Evolutionary conservation across 2,329 filamentous ascomycete species (phyloP).

Genomic region (Penicillium digitatum): DNA sequence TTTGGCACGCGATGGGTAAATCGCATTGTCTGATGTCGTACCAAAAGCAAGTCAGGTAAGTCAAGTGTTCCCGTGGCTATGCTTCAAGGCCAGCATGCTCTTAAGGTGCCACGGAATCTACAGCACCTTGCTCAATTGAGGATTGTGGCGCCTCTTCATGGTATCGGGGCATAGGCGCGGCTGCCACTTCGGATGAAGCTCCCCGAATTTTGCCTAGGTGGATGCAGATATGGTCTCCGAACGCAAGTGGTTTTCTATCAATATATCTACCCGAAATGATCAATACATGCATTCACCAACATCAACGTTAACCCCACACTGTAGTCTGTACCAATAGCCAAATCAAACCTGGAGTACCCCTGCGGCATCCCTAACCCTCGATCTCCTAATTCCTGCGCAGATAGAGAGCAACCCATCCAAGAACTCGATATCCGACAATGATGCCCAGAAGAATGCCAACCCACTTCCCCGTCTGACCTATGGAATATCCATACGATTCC

Average conservation of each 20-base stretch:
- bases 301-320: neutral
- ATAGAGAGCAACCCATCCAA: slow-evolving; percentile 61
- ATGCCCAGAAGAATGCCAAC: slow-evolving; percentile 76
- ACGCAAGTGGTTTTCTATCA: neutral
- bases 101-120: neutral
- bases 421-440: slow-evolving; percentile 65
- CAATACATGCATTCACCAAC: neutral
- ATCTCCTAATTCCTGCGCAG: slow-evolving; percentile 10
- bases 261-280: neutral
- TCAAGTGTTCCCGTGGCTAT: neutral
- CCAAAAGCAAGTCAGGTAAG: neutral
- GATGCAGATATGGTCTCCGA: neutral
- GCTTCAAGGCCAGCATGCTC: neutral
- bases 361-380: neutral
- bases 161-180: neutral
- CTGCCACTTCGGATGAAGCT: neutral
- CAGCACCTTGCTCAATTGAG: neutral
- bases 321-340: neutral
- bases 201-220: neutral
- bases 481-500: slow-evolving; percentile 64
- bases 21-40: neutral
- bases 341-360: neutral
- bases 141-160: neutral
- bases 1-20: neutral
- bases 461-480: slow-evolving; percentile 62